phyloP scores from a whole-genome alignment of 106 monocot genomes.

The Allium sativum region DNA sequence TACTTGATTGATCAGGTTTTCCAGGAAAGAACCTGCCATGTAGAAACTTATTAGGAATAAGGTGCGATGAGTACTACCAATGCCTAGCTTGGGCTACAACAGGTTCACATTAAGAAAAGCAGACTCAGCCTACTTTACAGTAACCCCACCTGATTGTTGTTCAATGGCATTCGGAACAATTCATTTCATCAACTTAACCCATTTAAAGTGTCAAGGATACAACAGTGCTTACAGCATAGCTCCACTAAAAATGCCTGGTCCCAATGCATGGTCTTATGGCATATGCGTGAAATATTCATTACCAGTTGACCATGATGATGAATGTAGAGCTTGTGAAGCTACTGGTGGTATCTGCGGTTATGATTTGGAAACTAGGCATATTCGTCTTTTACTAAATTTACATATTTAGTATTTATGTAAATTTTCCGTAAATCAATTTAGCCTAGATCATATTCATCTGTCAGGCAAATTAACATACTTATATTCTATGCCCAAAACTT shows the following conservation, averaged over 20 bases:
- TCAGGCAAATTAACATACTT: too few relatives aligned
- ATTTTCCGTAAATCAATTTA: too few relatives aligned
- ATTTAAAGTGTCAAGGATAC: constrained; percentile 66
- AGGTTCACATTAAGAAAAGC: constrained; percentile 5
- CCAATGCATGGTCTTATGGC: constrained; percentile 66
- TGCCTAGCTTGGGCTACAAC: constrained; percentile 51
- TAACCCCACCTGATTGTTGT: constrained; percentile 49
- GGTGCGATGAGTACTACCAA: constrained; percentile 61
- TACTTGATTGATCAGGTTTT: constrained; percentile 23
- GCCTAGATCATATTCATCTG: too few relatives aligned
- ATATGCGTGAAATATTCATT: constrained; percentile 44
- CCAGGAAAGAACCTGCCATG: constrained; percentile 54
- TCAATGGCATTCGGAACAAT: constrained; percentile 39
- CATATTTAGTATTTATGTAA: too few relatives aligned
- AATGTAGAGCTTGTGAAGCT: constrained; percentile 54
- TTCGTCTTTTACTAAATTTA: too few relatives aligned
- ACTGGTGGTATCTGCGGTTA: constrained; percentile 77
- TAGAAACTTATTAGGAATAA: constrained; percentile 66
- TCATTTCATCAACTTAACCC: constrained; percentile 47
- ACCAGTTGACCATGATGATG: constrained; percentile 30
- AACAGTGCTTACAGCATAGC: constrained; percentile 81
- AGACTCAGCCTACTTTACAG: constrained; percentile 13
- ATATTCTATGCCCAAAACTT: too few relatives aligned
- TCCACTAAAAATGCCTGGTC: constrained; percentile 38
- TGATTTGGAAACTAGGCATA: constrained; percentile 13